Evolutionary conservation across 1,284 basidiomycete genomes (phyloP), one percentile per base, ranked within the genome.

Genomic region (Cystobasidium slooffiae): DNA sequence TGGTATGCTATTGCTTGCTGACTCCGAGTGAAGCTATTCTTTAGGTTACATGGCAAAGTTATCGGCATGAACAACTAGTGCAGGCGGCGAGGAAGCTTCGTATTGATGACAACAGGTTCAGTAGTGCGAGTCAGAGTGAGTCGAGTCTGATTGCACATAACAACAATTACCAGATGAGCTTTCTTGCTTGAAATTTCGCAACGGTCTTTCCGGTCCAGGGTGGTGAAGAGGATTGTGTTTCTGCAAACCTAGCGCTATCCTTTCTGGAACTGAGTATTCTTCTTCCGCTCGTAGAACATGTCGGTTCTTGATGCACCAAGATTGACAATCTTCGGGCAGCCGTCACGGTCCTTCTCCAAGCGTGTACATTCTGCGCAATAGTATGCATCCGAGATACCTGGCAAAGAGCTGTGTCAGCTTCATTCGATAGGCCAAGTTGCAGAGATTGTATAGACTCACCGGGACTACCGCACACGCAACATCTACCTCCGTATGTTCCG

Each of bases 271-370:
- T 59, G 52, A 7, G 41, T 68, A 14, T 55, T 75, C 0, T 75
- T 75, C 47, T 78, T 78, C 77, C 92, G 85, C 82, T 94, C 92
- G 79, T 94, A 94, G 85, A 94, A 94, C 58, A 94, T 82, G 82
- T 94, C 92, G 62, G 92, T 94, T 79, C 92, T 46, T 31, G 76
- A 77, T 18, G 92, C 91, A 75, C 94, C 94, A 20, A 97, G 85
- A 81, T 99, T 99, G 79, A 99, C 94, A 78, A 99, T 97, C 86
- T 98, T 97, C 1, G 95, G 95, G 84, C 97, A 99, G 0, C 97
- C 97, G 81, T 99, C 97, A 43, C 97, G 86, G 81, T 98, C 96
- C 81, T 99, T 99, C 83, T 99, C 97, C 69, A 99, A 84, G 68
- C 94, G 86, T 37, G 94, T 97, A 81, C 97, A 99, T 83, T 77